Base-by-base conservation (phyloP, 306 rosid species). In the Malus sylvestris region DNA sequence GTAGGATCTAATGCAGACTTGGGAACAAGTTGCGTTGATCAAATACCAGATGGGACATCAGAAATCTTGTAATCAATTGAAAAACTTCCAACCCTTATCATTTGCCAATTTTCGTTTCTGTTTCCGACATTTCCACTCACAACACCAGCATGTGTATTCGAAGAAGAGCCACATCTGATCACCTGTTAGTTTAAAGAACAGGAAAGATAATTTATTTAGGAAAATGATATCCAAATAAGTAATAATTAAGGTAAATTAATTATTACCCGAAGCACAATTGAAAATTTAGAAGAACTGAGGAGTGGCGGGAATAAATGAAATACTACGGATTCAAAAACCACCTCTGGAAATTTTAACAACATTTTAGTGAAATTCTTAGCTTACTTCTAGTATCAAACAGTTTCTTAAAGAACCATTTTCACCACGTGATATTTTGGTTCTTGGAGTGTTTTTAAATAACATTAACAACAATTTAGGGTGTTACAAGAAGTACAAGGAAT, bases 71-170 rank as follows among this genome's bases (percentile, higher is more conserved):
- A 65, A 33, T 10, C 6, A 57, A 75, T 61, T 19, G 35, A 68
- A 44, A 80, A 2, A 1, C 38, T 53, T 57, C 88, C 85, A 2
- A 71, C 67, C 78, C 4, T 42, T 32, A 78, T 51, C 46, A 25
- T 38, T 18, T 44, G 23, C 23, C 68, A 58, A 45, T 12, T 22
- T 38, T 33, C 14, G 55, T 55, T 38, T 81, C 15, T 35, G 9
- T 14, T 7, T 57, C n/a, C 3, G 44, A 13, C 61, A 30, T 30
- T 25, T 73, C 65, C 75, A 44, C 20, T 25, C 27, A 13, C 44
- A 35, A 46, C 10, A 23, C 35, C 62, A 19, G n/a, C 67, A 8
- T 4, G 16, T 42, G 25, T 8, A 68, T 35, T n/a, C 4, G 20
- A 40, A 13, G n/a, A 44, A 59, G 13, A 8, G 12, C 22, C 68